A percentile compares a stretch with the other conserved stretches of the same genome.
These are phyloP conservation scores for Pleurotus djamor DNA, from an alignment of 768 basidiomycete species.

Conservation along the genomic window DNA sequence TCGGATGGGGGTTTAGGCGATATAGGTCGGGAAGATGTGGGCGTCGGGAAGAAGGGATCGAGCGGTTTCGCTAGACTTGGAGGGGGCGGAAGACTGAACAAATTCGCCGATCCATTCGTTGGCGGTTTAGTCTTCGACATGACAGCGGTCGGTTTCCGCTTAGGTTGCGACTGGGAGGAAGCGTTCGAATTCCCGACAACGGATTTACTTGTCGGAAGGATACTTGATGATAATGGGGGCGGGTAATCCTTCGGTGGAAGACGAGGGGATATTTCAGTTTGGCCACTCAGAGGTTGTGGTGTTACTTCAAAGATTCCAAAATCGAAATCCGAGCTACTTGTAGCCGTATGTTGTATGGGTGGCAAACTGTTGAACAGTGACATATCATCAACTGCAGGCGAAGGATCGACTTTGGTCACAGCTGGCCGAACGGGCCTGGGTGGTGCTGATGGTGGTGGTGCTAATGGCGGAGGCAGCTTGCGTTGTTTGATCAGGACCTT, in stretches of 20 bases:
- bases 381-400: neutral
- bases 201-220: neutral
- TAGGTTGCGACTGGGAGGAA: neutral
- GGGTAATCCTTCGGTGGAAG: constrained; percentile 1
- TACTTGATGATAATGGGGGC: neutral
- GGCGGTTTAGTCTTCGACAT: constrained; percentile 1
- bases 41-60: constrained; percentile 7
- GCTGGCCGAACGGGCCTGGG: constrained; percentile 1
- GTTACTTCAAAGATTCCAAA: neutral
- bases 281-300: neutral
- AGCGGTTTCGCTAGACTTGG: constrained; percentile 12
- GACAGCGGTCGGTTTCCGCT: neutral
- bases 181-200: neutral
- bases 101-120: neutral
- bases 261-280: neutral
- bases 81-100: constrained; percentile 11
- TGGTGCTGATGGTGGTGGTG: constrained; percentile 29
- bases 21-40: neutral
- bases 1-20: constrained; percentile 10
- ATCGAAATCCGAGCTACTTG: neutral
- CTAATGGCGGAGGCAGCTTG: constrained; percentile 45
- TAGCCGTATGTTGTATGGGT: neutral
- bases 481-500: constrained; percentile 15
- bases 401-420: neutral
- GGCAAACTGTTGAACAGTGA: neutral